Conservation (phyloP, 108 stramenopile genomes). For the Conticribra guillardii region DNA sequence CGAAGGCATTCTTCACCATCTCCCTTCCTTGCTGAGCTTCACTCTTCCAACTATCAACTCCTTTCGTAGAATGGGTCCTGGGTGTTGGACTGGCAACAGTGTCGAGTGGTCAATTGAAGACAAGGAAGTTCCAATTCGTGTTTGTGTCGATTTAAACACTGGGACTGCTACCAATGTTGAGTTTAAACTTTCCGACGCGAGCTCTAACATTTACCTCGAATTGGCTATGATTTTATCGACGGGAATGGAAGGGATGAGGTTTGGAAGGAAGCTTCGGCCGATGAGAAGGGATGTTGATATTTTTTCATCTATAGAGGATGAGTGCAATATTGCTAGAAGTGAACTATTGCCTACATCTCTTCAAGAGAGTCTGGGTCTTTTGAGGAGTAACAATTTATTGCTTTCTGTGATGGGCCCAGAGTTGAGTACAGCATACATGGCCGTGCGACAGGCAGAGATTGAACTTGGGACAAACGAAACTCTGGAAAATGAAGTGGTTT, state of each 20-base stretch:
- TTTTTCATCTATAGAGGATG: background rate
- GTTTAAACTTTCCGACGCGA: constrained; percentile 70
- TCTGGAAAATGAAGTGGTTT: constrained; percentile 52
- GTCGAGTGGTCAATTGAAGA: constrained; percentile 80
- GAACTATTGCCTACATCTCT: constrained; percentile 52
- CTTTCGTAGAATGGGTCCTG: constrained; percentile 73
- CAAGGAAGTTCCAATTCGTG: constrained; percentile 76
- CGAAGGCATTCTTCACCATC: constrained; percentile 75
- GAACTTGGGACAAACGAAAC: constrained; percentile 23
- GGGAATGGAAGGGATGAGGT: constrained; percentile 70
- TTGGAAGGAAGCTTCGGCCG: constrained; percentile 51
- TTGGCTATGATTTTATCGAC: constrained; percentile 66
- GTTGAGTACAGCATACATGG: constrained; percentile 62
- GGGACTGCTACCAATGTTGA: constrained; percentile 70
- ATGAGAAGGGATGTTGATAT: constrained; percentile 14
- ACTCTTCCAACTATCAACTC: constrained; percentile 77
- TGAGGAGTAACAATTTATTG: constrained; percentile 54
- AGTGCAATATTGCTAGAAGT: constrained; percentile 25
- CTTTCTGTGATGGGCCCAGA: constrained; percentile 47
- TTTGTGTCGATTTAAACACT: constrained; percentile 58
- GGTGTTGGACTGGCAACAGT: constrained; percentile 82
- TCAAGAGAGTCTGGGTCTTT: constrained; percentile 53
- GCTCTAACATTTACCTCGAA: constrained; percentile 75
- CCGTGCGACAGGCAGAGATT: constrained; percentile 55
- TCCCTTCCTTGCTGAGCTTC: constrained; percentile 60